These are phyloP conservation scores for Fraxinus velutina DNA, from an alignment of 305 asterid species.

Conservation along the genomic window DNA sequence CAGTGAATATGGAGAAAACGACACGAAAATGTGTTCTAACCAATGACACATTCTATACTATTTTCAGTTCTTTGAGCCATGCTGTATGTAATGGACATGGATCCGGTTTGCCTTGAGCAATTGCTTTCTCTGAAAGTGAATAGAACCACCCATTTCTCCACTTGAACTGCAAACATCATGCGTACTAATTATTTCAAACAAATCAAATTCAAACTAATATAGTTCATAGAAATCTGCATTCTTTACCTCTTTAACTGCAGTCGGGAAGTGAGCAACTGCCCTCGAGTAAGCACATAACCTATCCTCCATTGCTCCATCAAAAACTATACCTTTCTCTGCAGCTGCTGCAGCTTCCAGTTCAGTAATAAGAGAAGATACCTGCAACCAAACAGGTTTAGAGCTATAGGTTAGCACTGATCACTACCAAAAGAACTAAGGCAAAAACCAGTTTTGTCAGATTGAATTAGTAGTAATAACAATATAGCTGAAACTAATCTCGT, in stretches of 20 bases:
- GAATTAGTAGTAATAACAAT: not conserved
- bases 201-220: not conserved
- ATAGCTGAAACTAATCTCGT: not conserved
- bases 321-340: slow-evolving; percentile 66
- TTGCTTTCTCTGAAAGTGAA: slow-evolving; percentile 74
- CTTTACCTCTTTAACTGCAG: slow-evolving; percentile 91
- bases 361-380: slow-evolving; percentile 71
- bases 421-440: not conserved
- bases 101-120: slow-evolving; percentile 69
- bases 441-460: not conserved
- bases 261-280: slow-evolving; percentile 93
- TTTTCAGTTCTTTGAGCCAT: slow-evolving; percentile 88
- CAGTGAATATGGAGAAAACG: not conserved
- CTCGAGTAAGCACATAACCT: slow-evolving; percentile 86
- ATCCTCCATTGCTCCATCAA: slow-evolving; percentile 73
- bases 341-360: slow-evolving; percentile 86
- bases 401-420: not conserved
- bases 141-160: slow-evolving; percentile 99
- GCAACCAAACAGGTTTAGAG: slow-evolving; percentile 21
- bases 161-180: slow-evolving; percentile 52
- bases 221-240: not conserved
- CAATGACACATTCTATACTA: slow-evolving; percentile 27
- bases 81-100: slow-evolving; percentile 89
- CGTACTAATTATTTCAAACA: not conserved
- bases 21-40: not conserved